A percentile compares a stretch with the other conserved stretches of the same genome.
Conservation (phyloP, 805 yeast species). For the Cyberlindnera veronae region DNA sequence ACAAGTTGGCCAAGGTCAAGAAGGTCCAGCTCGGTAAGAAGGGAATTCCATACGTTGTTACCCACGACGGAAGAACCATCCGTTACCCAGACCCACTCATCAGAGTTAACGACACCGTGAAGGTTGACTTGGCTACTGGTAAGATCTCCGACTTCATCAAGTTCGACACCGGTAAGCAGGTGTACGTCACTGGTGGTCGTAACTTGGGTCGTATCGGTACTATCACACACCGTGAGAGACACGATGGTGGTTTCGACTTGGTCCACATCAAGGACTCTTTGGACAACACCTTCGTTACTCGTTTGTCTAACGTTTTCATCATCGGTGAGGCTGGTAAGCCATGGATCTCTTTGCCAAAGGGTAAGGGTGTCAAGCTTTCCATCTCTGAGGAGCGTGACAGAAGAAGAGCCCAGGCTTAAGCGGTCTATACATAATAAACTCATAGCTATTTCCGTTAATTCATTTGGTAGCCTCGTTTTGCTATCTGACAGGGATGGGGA, state of each 20-base stretch:
- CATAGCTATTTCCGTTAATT: slow-evolving; percentile 9
- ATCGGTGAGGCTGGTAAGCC: slow-evolving; percentile 96
- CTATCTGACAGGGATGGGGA: too few relatives aligned
- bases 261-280: slow-evolving; percentile 94
- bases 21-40: slow-evolving; percentile 97
- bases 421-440: slow-evolving; percentile 12
- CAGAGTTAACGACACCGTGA: slow-evolving; percentile 97
- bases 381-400: slow-evolving; percentile 98
- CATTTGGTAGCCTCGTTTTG: background rate
- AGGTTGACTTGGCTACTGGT: slow-evolving; percentile 94
- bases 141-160: slow-evolving; percentile 86
- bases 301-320: slow-evolving; percentile 88
- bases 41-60: slow-evolving; percentile 97
- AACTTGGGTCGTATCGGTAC: slow-evolving; percentile 98
- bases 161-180: slow-evolving; percentile 90
- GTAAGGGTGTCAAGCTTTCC: slow-evolving; percentile 96
- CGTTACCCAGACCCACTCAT: slow-evolving; percentile 98
- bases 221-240: slow-evolving; percentile 93
- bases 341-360: slow-evolving; percentile 93
- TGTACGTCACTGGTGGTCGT: slow-evolving; percentile 96
- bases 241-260: slow-evolving; percentile 97
- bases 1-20: slow-evolving; percentile 98
- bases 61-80: slow-evolving; percentile 99
- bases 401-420: slow-evolving; percentile 73
- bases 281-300: slow-evolving; percentile 94